Percentiles rank a stretch among this genome's conserved stretches.
Evolutionary conservation across 495 filamentous ascomycete species (phyloP).

Genomic region (Chlorociboria aeruginascens): DNA sequence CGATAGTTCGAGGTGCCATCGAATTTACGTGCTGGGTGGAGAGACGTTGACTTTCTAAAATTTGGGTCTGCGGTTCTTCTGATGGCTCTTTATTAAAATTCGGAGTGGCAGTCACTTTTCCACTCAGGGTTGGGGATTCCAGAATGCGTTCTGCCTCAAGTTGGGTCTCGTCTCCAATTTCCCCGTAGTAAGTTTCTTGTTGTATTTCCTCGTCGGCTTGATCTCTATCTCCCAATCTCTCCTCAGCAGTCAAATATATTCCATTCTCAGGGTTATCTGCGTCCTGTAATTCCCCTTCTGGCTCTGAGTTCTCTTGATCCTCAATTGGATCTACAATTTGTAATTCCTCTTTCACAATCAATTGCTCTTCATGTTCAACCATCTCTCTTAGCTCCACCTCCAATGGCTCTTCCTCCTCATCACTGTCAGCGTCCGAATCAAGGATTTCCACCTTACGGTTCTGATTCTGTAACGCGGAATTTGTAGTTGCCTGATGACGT

Average conservation of each 20-base stretch:
- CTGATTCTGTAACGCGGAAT: neutral
- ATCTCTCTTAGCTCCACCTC: slow-evolving; percentile 1
- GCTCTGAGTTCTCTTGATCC: too few relatives aligned
- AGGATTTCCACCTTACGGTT: slow-evolving; percentile 17
- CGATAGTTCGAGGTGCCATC: slow-evolving; percentile 32
- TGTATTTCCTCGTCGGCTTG: slow-evolving; percentile 19
- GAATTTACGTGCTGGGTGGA: slow-evolving; percentile 28
- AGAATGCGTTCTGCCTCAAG: slow-evolving; percentile 6
- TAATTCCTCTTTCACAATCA: slow-evolving; percentile 11
- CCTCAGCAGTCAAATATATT: slow-evolving; percentile 4
- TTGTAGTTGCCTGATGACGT: neutral
- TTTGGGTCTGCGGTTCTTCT: slow-evolving; percentile 26
- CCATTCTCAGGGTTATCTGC: too few relatives aligned
- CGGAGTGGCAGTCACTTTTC: neutral
- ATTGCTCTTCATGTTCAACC: slow-evolving; percentile 3
- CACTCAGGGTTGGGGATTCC: neutral
- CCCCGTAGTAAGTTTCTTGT: slow-evolving; percentile 23
- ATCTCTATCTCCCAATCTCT: slow-evolving; percentile 1
- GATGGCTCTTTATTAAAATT: slow-evolving; percentile 5
- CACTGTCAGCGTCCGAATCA: slow-evolving; percentile 19
- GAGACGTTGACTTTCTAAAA: slow-evolving; percentile 37
- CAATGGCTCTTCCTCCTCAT: slow-evolving; percentile 13
- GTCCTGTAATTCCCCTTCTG: too few relatives aligned
- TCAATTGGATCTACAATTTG: too few relatives aligned
- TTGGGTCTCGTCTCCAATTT: slow-evolving; percentile 26